Evolutionary conservation across 1,139 yeast genomes (phyloP).

Genomic region (Saccharomyces pastorianus): DNA sequence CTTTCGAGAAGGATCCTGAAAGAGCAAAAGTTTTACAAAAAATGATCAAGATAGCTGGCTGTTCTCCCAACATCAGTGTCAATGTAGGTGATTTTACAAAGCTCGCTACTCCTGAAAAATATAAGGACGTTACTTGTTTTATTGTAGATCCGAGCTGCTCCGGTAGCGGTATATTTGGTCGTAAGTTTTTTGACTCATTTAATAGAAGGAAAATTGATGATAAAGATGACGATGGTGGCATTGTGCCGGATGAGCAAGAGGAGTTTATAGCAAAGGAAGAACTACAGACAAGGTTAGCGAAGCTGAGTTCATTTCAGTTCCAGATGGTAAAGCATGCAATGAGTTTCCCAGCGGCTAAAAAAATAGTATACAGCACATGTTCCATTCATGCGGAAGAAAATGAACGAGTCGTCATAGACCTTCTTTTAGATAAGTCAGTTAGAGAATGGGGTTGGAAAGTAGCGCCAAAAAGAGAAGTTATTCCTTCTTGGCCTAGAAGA

Average conservation of each 20-base stretch:
- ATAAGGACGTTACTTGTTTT: constrained; percentile 61
- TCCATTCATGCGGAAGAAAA: constrained; percentile 90
- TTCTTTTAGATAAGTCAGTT: constrained; percentile 57
- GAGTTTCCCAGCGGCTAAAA: constrained; percentile 63
- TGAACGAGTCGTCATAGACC: constrained; percentile 77
- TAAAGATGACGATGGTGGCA: constrained; percentile 29
- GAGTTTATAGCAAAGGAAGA: constrained; percentile 36
- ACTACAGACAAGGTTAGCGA: constrained; percentile 51
- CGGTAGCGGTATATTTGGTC: constrained; percentile 93
- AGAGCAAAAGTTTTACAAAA: constrained; percentile 64
- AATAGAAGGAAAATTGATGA: constrained; percentile 21
- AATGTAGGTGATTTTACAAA: constrained; percentile 79
- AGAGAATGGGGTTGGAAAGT: constrained; percentile 66
- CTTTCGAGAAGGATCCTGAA: constrained; percentile 77
- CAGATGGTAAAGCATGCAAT: constrained; percentile 84
- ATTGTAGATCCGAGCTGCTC: constrained; percentile 96
- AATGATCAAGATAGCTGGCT: constrained; percentile 77
- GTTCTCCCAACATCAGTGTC: constrained; percentile 45
- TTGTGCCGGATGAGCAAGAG: constrained; percentile 23
- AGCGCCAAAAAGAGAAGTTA: constrained; percentile 51
- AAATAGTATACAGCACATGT: constrained; percentile 91
- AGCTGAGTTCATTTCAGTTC: constrained; percentile 77
- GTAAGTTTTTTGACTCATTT: constrained; percentile 34
- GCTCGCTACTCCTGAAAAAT: constrained; percentile 47
- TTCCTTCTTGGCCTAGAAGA: constrained; percentile 80